Conservation (phyloP, 225 moss, liverwort and hornwort genomes). For the Asterella californica region DNA sequence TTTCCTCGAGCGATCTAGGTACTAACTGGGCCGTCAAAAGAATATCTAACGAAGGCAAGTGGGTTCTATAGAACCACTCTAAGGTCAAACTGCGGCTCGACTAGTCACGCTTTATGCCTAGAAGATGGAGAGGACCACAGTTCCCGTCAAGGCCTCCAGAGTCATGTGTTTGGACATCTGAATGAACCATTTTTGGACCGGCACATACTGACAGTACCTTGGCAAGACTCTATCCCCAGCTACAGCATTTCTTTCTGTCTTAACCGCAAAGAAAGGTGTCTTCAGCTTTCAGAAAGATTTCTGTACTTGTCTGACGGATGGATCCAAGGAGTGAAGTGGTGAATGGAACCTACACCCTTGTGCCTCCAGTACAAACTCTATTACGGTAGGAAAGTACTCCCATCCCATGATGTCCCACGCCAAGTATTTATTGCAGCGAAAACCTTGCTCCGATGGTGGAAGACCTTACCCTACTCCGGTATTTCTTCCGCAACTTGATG, state of each 20-base stretch:
- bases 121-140: not conserved
- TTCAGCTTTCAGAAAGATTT: not conserved
- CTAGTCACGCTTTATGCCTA: conserved; percentile 11
- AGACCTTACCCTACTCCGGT: conserved; percentile 55
- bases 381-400: not conserved
- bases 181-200: conserved; percentile 20
- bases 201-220: not conserved
- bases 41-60: conserved; percentile 21
- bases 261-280: not conserved
- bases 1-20: conserved; percentile 2
- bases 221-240: conserved; percentile 13
- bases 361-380: conserved; percentile 1
- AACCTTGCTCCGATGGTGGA: conserved; percentile 11
- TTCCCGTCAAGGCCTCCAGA: conserved; percentile 43
- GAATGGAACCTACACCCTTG: not conserved
- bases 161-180: conserved; percentile 57
- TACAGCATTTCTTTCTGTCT: not conserved
- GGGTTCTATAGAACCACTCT: not conserved
- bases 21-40: conserved; percentile 18
- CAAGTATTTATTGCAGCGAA: conserved; percentile 6
- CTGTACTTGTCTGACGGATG: conserved; percentile 1
- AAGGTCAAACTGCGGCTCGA: conserved; percentile 1
- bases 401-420: not conserved
- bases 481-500: conserved; percentile 73
- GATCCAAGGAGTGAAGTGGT: not conserved